Percentiles rank a stretch among this genome's conserved stretches.
phyloP scores from a whole-genome alignment of 2,329 filamentous ascomycete species.

The Fusarium abutilonis region DNA sequence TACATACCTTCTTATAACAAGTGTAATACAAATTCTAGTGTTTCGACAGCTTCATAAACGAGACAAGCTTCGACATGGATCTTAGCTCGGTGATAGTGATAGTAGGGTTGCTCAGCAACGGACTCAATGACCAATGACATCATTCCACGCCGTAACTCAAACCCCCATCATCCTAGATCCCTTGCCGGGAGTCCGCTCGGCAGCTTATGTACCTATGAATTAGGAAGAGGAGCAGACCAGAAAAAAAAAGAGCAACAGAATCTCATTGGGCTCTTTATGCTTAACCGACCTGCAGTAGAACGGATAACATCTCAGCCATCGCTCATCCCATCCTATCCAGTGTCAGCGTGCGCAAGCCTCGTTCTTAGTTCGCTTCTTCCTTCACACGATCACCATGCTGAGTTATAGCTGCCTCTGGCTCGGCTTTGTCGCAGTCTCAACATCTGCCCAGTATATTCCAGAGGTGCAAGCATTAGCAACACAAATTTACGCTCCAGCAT shows the following conservation, averaged over 20 bases:
- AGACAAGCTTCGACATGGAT: too few species aligned
- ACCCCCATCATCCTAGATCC: constrained; percentile 30
- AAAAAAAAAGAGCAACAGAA: constrained; percentile 9
- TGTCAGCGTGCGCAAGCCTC: constrained; percentile 5
- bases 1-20: neutral
- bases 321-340: constrained; percentile 3
- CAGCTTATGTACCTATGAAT: constrained; percentile 4
- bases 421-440: constrained; percentile 34
- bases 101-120: constrained; percentile 46
- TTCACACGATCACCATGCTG: constrained; percentile 35
- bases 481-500: constrained; percentile 17
- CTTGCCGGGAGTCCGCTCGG: constrained; percentile 24
- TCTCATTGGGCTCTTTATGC: constrained; percentile 19
- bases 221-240: constrained; percentile 21
- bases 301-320: constrained; percentile 6
- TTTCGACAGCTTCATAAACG: neutral
- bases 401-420: constrained; percentile 36
- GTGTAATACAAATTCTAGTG: neutral
- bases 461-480: constrained; percentile 35
- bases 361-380: constrained; percentile 7
- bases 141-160: constrained; percentile 29
- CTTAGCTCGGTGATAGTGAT: neutral
- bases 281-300: constrained; percentile 28
- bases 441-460: constrained; percentile 33
- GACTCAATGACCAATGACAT: constrained; percentile 44